Conservation (phyloP, 192 early-diverging fungal genomes). For the Geranomyces michiganensis region DNA sequence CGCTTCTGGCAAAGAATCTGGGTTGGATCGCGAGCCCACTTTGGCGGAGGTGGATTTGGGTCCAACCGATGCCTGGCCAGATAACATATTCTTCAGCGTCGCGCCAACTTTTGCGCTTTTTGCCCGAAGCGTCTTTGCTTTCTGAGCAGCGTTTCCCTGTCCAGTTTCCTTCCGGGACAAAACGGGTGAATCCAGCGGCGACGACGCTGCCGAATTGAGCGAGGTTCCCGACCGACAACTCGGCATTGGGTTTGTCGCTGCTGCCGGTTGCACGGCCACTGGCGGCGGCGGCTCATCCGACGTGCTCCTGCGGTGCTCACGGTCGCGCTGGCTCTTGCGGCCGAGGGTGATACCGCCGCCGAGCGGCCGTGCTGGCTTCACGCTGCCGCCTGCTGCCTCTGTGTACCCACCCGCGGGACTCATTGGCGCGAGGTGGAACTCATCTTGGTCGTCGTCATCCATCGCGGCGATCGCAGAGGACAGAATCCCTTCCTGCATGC, state of each 20-base stretch:
- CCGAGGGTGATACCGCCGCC: neutral
- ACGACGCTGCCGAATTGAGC: neutral
- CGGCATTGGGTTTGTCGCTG: neutral
- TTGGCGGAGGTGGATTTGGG: neutral
- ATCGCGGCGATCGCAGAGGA: constrained; percentile 23
- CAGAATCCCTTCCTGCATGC: constrained; percentile 28
- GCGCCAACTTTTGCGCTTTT: constrained; percentile 25
- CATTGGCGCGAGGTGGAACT: constrained; percentile 18
- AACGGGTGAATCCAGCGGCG: too few relatives aligned
- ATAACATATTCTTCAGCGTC: constrained; percentile 20
- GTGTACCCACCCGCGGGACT: neutral
- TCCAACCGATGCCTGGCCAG: neutral
- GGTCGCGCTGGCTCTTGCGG: neutral
- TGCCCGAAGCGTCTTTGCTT: neutral
- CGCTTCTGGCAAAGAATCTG: too few relatives aligned
- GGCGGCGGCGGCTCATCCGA: neutral
- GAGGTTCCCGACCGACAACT: neutral
- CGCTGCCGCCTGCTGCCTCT: neutral
- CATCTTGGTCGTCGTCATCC: constrained; percentile 22
- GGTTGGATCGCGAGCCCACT: neutral
- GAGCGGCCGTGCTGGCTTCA: neutral
- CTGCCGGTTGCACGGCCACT: neutral
- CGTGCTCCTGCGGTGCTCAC: neutral
- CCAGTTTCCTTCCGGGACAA: neutral
- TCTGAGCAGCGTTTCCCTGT: neutral